These are phyloP conservation scores for Xylariaceae sp. DNA, from an alignment of 2,329 filamentous ascomycete genomes.

Conservation along the genomic window DNA sequence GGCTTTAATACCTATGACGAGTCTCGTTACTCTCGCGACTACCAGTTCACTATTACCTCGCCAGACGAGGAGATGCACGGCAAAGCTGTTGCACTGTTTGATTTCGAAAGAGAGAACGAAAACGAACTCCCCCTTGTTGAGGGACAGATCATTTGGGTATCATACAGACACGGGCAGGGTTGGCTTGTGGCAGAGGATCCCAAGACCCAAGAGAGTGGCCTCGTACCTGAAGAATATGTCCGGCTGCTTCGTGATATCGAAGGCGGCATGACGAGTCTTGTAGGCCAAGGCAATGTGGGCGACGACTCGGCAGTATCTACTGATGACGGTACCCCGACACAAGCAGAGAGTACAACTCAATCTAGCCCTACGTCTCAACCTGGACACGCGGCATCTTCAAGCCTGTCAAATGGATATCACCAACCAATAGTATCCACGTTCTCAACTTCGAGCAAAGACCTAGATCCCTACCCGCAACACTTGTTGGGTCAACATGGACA, in stretches of 20 bases:
- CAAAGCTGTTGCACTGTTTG: slow-evolving; percentile 90
- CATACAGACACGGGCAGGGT: slow-evolving; percentile 90
- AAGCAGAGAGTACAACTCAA: slow-evolving; percentile 48
- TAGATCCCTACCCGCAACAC: slow-evolving; percentile 63
- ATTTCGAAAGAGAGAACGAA: slow-evolving; percentile 92
- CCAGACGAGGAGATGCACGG: slow-evolving; percentile 98
- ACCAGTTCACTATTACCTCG: slow-evolving; percentile 90
- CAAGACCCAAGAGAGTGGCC: slow-evolving; percentile 84
- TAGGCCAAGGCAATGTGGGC: slow-evolving; percentile 46
- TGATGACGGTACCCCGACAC: slow-evolving; percentile 56
- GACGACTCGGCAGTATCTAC: slow-evolving; percentile 50
- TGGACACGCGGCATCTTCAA: slow-evolving; percentile 42
- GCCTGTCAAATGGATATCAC: slow-evolving; percentile 57
- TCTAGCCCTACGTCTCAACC: slow-evolving; percentile 17
- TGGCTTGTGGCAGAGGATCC: slow-evolving; percentile 97
- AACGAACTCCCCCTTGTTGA: slow-evolving; percentile 91
- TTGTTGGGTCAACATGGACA: slow-evolving; percentile 59
- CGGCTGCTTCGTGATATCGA: slow-evolving; percentile 88
- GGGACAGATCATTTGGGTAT: slow-evolving; percentile 94
- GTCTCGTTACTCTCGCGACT: slow-evolving; percentile 82
- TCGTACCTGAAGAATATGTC: slow-evolving; percentile 96
- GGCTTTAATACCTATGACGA: slow-evolving; percentile 58
- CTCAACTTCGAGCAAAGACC: slow-evolving; percentile 64
- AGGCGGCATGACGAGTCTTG: slow-evolving; percentile 73
- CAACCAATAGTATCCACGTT: slow-evolving; percentile 64